These are phyloP conservation scores for Ramalina peruviana DNA, from an alignment of 495 filamentous ascomycete species.

Conservation along the genomic window DNA sequence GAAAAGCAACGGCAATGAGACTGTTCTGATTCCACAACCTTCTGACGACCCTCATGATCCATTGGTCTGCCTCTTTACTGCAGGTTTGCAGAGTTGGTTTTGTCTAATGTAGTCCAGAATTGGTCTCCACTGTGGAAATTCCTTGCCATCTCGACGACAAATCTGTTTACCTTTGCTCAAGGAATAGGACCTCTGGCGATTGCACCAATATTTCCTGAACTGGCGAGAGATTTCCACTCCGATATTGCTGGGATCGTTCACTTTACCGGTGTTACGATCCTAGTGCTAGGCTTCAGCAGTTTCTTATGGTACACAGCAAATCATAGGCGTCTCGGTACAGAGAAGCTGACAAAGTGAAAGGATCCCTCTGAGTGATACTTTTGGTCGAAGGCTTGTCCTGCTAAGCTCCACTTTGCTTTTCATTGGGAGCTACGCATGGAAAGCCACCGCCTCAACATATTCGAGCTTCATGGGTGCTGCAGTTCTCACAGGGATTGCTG, in stretches of 20 bases:
- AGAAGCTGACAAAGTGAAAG: slow-evolving; percentile 6
- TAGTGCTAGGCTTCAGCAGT: slow-evolving; percentile 47
- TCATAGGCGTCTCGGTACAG: neutral
- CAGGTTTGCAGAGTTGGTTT: too few species aligned
- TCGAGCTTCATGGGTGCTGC: slow-evolving; percentile 44
- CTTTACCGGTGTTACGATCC: slow-evolving; percentile 41
- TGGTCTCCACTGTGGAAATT: slow-evolving; percentile 26
- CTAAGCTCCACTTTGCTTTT: slow-evolving; percentile 39
- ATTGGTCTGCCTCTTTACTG: too few species aligned
- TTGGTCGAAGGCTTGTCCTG: slow-evolving; percentile 42
- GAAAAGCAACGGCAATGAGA: slow-evolving; percentile 24
- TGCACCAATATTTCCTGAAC: slow-evolving; percentile 41
- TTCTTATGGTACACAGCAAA: slow-evolving; percentile 32
- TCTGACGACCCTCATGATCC: slow-evolving; percentile 28
- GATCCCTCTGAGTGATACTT: slow-evolving; percentile 41
- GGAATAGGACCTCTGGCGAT: slow-evolving; percentile 42
- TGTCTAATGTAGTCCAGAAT: slow-evolving; percentile 17
- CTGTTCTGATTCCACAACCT: slow-evolving; percentile 36
- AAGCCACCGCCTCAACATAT: slow-evolving; percentile 39
- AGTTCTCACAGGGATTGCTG: slow-evolving; percentile 44
- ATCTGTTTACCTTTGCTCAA: slow-evolving; percentile 37
- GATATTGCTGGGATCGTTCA: slow-evolving; percentile 30
- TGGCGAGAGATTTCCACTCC: slow-evolving; percentile 40
- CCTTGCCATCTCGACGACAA: slow-evolving; percentile 28
- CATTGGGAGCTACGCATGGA: slow-evolving; percentile 42